Conservation (phyloP, 768 basidiomycete species). For the Chalciporus chontae region DNA sequence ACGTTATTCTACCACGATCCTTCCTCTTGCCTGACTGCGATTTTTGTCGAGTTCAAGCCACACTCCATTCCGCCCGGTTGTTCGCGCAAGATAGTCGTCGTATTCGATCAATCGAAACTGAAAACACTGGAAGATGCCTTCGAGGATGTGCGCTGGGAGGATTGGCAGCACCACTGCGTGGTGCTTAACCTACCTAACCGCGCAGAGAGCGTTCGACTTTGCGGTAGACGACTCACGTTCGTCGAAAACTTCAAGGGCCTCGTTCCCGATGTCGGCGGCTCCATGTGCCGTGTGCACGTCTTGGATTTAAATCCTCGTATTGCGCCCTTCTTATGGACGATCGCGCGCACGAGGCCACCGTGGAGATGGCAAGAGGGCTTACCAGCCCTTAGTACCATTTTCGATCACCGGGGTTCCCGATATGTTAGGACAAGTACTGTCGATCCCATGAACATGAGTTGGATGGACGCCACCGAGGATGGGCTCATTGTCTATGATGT, state of each 20-base stretch:
- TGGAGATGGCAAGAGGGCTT: constrained; percentile 30
- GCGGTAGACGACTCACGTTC: constrained; percentile 30
- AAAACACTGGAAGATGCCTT: constrained; percentile 40
- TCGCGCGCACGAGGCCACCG: constrained; percentile 24
- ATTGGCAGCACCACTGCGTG: constrained; percentile 45
- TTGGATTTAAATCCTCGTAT: constrained; percentile 30
- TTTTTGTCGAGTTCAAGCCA: constrained; percentile 41
- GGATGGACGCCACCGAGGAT: constrained; percentile 56
- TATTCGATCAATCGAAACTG: constrained; percentile 54
- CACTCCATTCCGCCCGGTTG: constrained; percentile 32
- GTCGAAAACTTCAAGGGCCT: constrained; percentile 27
- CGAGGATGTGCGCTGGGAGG: constrained; percentile 48
- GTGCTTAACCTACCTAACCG: constrained; percentile 32
- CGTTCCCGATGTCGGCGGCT: constrained; percentile 2
- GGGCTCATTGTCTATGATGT: constrained; percentile 57
- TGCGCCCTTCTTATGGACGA: constrained; percentile 24
- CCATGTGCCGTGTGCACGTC: constrained; percentile 26
- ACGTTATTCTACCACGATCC: constrained; percentile 60
- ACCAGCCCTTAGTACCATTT: constrained; percentile 28
- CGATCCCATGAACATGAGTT: constrained; percentile 44
- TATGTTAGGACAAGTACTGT: constrained; percentile 39
- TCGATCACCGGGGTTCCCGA: constrained; percentile 21
- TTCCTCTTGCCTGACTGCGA: constrained; percentile 43
- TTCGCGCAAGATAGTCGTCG: constrained; percentile 44
- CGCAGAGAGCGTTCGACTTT: constrained; percentile 28